Conservation (phyloP, 805 yeast genomes). For the Lachancea nothofagi region DNA sequence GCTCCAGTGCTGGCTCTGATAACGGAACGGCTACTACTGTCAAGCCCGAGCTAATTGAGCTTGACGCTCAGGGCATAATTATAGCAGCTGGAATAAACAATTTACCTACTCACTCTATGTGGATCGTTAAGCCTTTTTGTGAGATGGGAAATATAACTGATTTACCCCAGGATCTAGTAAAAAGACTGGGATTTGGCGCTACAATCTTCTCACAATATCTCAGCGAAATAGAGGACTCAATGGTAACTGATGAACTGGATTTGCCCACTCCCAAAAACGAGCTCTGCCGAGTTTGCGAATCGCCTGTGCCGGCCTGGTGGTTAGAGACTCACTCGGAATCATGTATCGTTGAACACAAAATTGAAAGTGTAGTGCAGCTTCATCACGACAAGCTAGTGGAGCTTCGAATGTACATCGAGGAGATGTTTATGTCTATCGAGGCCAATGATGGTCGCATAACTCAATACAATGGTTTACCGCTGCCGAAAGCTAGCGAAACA, state of each 20-base stretch:
- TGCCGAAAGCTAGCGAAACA: slow-evolving; percentile 35
- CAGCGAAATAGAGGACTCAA: slow-evolving; percentile 54
- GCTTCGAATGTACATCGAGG: slow-evolving; percentile 52
- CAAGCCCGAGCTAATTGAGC: slow-evolving; percentile 42
- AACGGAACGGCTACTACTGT: not conserved
- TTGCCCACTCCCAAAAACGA: slow-evolving; percentile 79
- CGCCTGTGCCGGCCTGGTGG: slow-evolving; percentile 93
- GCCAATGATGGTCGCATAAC: slow-evolving; percentile 22
- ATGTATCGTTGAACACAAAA: slow-evolving; percentile 79
- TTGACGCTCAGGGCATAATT: slow-evolving; percentile 92
- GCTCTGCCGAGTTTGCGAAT: slow-evolving; percentile 89
- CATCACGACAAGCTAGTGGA: slow-evolving; percentile 74
- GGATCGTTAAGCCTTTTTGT: slow-evolving; percentile 80
- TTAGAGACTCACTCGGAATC: slow-evolving; percentile 84
- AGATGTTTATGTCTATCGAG: slow-evolving; percentile 21
- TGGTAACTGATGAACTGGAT: slow-evolving; percentile 53
- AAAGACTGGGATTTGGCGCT: slow-evolving; percentile 82
- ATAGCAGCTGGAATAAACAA: slow-evolving; percentile 56
- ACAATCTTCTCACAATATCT: slow-evolving; percentile 76
- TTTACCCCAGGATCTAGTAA: slow-evolving; percentile 63
- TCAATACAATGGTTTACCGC: slow-evolving; percentile 56
- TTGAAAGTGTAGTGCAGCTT: slow-evolving; percentile 67
- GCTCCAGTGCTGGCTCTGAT: slow-evolving; percentile 12
- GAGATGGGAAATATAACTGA: slow-evolving; percentile 58
- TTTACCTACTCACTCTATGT: slow-evolving; percentile 77